phyloP scores from a whole-genome alignment of 2,329 filamentous ascomycete species.

The Raffaelea albimanens region DNA sequence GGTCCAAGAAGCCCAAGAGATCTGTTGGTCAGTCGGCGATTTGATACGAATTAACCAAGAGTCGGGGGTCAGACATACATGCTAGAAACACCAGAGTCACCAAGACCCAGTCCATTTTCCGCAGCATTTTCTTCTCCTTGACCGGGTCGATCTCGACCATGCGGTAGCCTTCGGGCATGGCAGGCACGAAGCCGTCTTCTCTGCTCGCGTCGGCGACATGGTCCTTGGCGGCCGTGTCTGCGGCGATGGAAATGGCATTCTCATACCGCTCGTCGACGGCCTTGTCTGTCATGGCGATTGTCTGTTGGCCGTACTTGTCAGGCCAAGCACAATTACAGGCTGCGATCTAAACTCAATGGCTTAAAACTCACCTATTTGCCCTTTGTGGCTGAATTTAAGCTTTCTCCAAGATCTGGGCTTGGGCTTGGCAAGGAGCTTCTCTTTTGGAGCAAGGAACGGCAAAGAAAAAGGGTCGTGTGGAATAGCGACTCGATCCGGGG shows the following conservation, averaged over 20 bases:
- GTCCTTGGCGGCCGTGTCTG: neutral
- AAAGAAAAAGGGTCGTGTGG: no score
- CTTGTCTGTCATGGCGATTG: slow-evolving; percentile 5
- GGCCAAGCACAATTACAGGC: no score
- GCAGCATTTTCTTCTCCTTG: slow-evolving; percentile 22
- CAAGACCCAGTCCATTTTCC: slow-evolving; percentile 23
- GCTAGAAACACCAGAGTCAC: slow-evolving; percentile 21
- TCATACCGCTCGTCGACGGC: neutral
- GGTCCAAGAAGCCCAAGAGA: slow-evolving; percentile 16
- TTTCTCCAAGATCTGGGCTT: no score
- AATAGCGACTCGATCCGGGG: no score
- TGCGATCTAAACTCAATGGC: no score
- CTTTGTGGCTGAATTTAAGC: no score
- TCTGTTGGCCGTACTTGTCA: no score
- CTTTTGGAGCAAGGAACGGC: no score
- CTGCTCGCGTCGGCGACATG: neutral
- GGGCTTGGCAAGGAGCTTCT: no score
- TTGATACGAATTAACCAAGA: neutral
- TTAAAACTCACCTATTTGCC: no score
- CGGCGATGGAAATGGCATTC: neutral
- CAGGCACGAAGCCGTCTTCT: neutral
- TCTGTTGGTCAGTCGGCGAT: slow-evolving; percentile 9
- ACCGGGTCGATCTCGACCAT: slow-evolving; percentile 17
- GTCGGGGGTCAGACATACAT: slow-evolving; percentile 14
- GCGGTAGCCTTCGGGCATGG: slow-evolving; percentile 4